phyloP scores from a whole-genome alignment of 257 asterid species.

The Solanum bulbocastanum region DNA sequence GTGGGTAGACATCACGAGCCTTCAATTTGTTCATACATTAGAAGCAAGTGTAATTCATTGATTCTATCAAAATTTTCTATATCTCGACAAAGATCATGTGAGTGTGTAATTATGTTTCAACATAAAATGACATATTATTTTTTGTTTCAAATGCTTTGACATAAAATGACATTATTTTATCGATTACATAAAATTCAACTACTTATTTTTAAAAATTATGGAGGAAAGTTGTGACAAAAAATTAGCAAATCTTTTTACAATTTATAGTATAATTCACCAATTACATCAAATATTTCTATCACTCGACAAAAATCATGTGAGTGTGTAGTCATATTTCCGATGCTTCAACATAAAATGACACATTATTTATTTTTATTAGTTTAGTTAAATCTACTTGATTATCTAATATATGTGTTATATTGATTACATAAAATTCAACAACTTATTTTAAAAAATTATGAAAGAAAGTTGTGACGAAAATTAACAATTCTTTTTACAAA shows the following conservation, averaged over 20 bases:
- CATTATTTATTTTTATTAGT: too few species aligned
- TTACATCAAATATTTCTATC: neutral
- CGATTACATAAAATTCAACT: neutral
- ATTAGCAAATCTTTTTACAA: neutral
- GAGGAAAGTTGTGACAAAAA: neutral
- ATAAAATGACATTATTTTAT: neutral
- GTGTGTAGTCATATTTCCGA: too few species aligned
- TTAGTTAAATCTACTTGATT: neutral
- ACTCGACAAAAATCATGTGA: neutral
- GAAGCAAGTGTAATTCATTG: neutral
- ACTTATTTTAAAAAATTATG: neutral
- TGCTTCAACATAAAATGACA: neutral
- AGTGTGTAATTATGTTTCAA: neutral
- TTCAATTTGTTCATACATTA: neutral
- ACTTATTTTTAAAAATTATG: neutral
- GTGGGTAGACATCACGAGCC: neutral
- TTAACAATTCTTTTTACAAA: too few species aligned
- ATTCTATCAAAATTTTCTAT: neutral
- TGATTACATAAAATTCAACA: neutral
- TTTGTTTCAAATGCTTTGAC: neutral
- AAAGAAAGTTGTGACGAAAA: neutral
- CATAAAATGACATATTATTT: neutral
- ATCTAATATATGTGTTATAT: neutral
- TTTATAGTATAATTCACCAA: neutral
- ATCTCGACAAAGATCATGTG: neutral